These are phyloP conservation scores for Teratosphaeria viscida DNA, from an alignment of 2,329 filamentous ascomycete genomes.

Conservation along the genomic window DNA sequence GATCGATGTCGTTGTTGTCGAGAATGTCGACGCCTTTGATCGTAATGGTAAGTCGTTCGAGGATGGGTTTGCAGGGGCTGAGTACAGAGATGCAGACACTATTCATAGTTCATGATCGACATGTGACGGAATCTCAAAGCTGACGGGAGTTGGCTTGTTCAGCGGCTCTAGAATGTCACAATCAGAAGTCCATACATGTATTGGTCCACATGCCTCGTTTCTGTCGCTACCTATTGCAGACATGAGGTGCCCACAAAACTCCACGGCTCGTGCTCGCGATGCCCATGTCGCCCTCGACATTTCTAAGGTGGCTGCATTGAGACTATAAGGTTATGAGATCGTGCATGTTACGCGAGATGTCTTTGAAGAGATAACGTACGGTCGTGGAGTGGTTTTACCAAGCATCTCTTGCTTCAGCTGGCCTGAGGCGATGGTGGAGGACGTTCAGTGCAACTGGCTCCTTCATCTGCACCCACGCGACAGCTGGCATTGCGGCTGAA, in stretches of 20 bases:
- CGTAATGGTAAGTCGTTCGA: constrained; percentile 3
- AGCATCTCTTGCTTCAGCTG: not conserved
- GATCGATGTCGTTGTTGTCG: constrained; percentile 10
- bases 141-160: not conserved
- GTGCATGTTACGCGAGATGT: not conserved
- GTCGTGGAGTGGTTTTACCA: not conserved
- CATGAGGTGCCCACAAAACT: not conserved
- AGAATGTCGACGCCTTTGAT: constrained; percentile 7
- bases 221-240: not conserved
- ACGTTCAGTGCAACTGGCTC: not conserved
- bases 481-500: not conserved
- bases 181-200: not conserved
- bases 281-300: not conserved
- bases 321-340: not conserved
- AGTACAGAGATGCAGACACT: not conserved
- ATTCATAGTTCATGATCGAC: not conserved
- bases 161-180: not conserved
- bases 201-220: not conserved
- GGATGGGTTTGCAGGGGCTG: constrained; percentile 2
- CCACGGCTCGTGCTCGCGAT: not conserved
- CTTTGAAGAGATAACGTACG: not conserved
- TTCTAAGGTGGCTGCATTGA: not conserved
- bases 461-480: not conserved
- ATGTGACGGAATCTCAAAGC: not conserved
- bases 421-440: not conserved